A percentile compares a stretch with the other conserved stretches of the same genome.
These are phyloP conservation scores for Annulohypoxylon truncatum DNA, from an alignment of 2,329 filamentous ascomycete genomes.

Conservation along the genomic window DNA sequence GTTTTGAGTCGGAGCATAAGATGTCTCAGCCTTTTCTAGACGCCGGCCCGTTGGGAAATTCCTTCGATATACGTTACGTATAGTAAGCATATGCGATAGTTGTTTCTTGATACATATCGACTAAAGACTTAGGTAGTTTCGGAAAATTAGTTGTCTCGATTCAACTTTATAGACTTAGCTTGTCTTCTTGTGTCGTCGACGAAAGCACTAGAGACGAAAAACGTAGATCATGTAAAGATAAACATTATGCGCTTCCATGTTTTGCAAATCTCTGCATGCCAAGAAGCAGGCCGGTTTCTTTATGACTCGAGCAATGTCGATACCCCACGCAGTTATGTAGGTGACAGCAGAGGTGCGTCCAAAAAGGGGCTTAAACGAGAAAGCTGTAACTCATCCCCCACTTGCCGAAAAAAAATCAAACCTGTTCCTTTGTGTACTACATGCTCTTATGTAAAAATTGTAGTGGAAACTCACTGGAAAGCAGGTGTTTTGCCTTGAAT, in stretches of 20 bases:
- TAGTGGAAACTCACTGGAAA: background rate
- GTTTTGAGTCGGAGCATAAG: constrained; percentile 18
- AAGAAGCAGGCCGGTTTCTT: background rate
- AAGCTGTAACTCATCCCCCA: constrained; percentile 17
- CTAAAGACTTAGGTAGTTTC: background rate
- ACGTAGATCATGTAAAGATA: constrained; percentile 20
- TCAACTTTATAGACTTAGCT: background rate
- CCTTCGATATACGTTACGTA: constrained; percentile 6
- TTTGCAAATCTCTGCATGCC: constrained; percentile 18
- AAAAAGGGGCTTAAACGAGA: constrained; percentile 26
- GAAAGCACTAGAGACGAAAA: background rate
- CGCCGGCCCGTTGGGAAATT: background rate
- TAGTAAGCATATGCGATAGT: background rate
- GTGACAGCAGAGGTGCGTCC: constrained; percentile 23
- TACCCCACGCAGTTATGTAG: constrained; percentile 17
- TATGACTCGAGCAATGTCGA: constrained; percentile 8
- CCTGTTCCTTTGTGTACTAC: constrained; percentile 19
- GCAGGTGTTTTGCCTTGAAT: constrained; percentile 6
- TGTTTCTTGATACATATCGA: background rate
- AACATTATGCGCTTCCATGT: constrained; percentile 25
- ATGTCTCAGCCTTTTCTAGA: constrained; percentile 31
- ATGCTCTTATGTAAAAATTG: constrained; percentile 1
- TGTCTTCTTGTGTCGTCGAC: background rate
- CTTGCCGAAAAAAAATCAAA: constrained; percentile 4
- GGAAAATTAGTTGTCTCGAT: background rate